A percentile compares a stretch with the other conserved stretches of the same genome.
These are phyloP conservation scores for Rheum nobile DNA, from an alignment of 148 eudicot species.

Conservation along the genomic window DNA sequence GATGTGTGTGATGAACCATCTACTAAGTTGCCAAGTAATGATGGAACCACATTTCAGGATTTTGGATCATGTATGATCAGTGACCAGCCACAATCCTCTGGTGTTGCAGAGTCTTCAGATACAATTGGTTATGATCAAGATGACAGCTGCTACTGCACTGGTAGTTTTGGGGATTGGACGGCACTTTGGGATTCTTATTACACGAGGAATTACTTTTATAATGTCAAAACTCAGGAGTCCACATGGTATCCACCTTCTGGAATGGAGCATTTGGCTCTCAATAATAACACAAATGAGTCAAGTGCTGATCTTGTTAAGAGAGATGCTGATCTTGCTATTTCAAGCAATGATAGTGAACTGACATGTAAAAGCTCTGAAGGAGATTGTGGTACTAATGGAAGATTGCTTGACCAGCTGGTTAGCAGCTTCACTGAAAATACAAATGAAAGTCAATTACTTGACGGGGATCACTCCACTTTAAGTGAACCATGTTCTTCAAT, in stretches of 20 bases:
- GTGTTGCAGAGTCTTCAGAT: slow-evolving; percentile 17
- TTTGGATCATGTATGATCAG: slow-evolving; percentile 4
- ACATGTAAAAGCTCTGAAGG: slow-evolving; percentile 1
- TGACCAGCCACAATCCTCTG: slow-evolving; percentile 17
- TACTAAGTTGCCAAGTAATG: slow-evolving; percentile 9
- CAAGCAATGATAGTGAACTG: slow-evolving; percentile 12
- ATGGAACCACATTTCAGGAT: slow-evolving; percentile 12
- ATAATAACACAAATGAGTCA: slow-evolving; percentile 18
- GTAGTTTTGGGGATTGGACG: slow-evolving; percentile 46
- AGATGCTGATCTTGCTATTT: slow-evolving; percentile 12
- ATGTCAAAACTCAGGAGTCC: slow-evolving; percentile 42
- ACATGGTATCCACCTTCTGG: slow-evolving; percentile 86
- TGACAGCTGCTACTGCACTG: slow-evolving; percentile 11
- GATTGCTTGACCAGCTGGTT: slow-evolving; percentile 11
- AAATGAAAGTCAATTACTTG: slow-evolving; percentile 12
- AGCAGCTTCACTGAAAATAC: background rate
- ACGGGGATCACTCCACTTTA: slow-evolving; percentile 1
- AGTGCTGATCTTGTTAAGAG: slow-evolving; percentile 17
- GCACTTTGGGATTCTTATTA: slow-evolving; percentile 60
- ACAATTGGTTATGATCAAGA: slow-evolving; percentile 15
- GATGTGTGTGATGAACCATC: slow-evolving; percentile 11
- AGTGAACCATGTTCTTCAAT: background rate
- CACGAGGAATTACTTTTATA: slow-evolving; percentile 56
- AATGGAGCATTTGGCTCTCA: slow-evolving; percentile 45
- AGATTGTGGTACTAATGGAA: slow-evolving; percentile 10